These are phyloP conservation scores for Cyclotella choctawhatcheeana DNA, from an alignment of 108 stramenopile genomes.

Conservation along the genomic window DNA sequence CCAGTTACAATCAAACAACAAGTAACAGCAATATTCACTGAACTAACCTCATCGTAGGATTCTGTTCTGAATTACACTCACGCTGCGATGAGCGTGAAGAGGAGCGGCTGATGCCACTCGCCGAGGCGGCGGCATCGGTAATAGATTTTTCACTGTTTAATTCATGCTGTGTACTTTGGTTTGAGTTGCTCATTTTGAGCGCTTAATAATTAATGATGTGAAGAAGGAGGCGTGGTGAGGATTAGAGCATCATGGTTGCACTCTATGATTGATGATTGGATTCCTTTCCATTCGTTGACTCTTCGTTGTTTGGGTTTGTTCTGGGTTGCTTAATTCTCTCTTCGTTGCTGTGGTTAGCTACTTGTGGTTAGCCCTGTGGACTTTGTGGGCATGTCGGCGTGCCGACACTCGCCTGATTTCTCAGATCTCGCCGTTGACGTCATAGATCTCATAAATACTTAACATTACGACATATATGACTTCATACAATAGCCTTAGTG, in stretches of 20 bases:
- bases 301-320: no score
- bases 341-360: no score
- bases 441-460: no score
- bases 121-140: constrained; percentile 5
- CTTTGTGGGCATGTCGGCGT: no score
- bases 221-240: background rate
- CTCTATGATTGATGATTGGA: no score
- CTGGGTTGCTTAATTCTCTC: no score
- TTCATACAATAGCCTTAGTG: no score
- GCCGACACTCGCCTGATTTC: no score
- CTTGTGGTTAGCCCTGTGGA: no score
- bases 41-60: constrained; percentile 45
- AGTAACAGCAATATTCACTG: background rate
- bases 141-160: constrained; percentile 3
- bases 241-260: constrained; percentile 11
- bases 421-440: no score
- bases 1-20: background rate
- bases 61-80: constrained; percentile 21
- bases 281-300: no score
- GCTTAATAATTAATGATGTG: background rate
- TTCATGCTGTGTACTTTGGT: constrained; percentile 18
- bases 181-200: constrained; percentile 26
- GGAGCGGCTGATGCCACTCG: constrained; percentile 6
- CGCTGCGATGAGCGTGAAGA: background rate
- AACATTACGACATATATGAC: no score